Evolutionary conservation across 2,329 filamentous ascomycete genomes (phyloP).

Genomic region (Aspergillus pseudotamarii): DNA sequence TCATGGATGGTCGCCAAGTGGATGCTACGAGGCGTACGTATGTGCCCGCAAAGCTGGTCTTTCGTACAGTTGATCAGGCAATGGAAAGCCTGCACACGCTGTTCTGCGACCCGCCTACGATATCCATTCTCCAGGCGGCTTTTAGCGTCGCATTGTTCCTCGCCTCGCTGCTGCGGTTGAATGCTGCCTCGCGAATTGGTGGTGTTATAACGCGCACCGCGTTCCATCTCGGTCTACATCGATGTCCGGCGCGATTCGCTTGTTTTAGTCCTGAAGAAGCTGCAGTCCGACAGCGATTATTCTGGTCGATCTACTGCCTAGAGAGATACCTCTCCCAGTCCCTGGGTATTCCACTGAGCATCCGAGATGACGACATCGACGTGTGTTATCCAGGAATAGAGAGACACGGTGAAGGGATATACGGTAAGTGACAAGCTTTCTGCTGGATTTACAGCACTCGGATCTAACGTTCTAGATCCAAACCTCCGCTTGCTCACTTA

Average conservation of each 20-base stretch:
- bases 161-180: constrained; percentile 58
- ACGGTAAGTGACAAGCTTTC: background rate
- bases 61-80: constrained; percentile 53
- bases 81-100: constrained; percentile 53
- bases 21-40: constrained; percentile 19
- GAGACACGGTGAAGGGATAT: constrained; percentile 35
- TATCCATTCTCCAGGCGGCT: constrained; percentile 54
- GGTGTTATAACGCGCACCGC: constrained; percentile 59
- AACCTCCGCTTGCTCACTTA: constrained; percentile 43
- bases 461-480: constrained; percentile 11
- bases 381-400: constrained; percentile 59
- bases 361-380: constrained; percentile 61
- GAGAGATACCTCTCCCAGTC: constrained; percentile 61
- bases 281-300: constrained; percentile 55
- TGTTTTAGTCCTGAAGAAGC: constrained; percentile 53
- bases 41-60: constrained; percentile 51
- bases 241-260: constrained; percentile 57
- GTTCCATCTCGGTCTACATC: constrained; percentile 61
- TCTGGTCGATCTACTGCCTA: constrained; percentile 60
- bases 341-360: constrained; percentile 57
- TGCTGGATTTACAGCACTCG: background rate
- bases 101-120: constrained; percentile 51
- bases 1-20: constrained; percentile 56
- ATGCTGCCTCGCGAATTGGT: constrained; percentile 59
- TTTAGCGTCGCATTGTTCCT: constrained; percentile 59